Evolutionary conservation across 202 grass and related monocot genomes (phyloP).

Genomic region (Digitaria exilis): DNA sequence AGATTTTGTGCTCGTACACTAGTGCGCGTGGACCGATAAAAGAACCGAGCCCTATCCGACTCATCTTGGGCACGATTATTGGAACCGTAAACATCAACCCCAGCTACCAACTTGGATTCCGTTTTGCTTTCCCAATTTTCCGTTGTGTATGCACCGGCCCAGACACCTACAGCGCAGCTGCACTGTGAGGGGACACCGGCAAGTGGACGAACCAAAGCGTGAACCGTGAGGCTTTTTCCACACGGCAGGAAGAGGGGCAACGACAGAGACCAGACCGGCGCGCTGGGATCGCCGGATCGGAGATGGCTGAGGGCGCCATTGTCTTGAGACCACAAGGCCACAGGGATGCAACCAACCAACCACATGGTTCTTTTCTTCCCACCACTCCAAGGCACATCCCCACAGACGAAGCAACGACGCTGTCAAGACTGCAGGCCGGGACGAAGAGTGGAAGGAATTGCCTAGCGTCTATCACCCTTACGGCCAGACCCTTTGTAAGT

Average conservation of each 20-base stretch:
- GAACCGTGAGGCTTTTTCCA: neutral
- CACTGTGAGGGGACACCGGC: neutral
- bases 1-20: neutral
- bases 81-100: neutral
- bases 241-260: neutral
- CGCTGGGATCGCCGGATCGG: neutral
- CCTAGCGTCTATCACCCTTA: too few species aligned
- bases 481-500: neutral
- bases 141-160: neutral
- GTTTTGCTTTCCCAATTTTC: neutral
- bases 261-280: slow-evolving; percentile 25
- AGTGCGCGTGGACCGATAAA: neutral
- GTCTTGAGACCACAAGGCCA: neutral
- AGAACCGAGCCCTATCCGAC: neutral
- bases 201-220: slow-evolving; percentile 1
- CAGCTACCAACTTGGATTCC: slow-evolving; percentile 12
- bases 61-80: neutral
- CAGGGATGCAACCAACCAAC: neutral
- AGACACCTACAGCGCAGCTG: neutral
- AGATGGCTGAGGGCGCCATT: neutral
- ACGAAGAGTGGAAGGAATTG: too few species aligned
- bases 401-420: slow-evolving; percentile 3
- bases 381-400: slow-evolving; percentile 17
- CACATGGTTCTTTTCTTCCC: neutral
- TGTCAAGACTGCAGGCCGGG: neutral